These are phyloP conservation scores for Phytopythium litorale DNA, from an alignment of 352 stramenopile genomes.

Conservation along the genomic window DNA sequence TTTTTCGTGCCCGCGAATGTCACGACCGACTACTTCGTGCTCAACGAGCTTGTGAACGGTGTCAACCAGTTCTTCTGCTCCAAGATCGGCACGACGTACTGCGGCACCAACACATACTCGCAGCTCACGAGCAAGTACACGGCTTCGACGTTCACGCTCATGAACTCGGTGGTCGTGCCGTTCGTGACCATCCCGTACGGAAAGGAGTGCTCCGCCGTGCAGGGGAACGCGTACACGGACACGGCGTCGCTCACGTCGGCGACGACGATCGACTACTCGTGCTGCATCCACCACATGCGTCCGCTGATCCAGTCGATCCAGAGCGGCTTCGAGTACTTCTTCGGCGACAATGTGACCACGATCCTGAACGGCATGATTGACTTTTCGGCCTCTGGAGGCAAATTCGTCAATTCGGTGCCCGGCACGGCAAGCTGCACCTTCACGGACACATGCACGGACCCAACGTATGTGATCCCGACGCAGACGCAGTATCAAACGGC, in stretches of 20 bases:
- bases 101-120: conserved; percentile 33
- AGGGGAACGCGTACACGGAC: conserved; percentile 34
- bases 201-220: conserved; percentile 34
- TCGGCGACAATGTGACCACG: conserved; percentile 26
- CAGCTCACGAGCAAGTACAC: conserved; percentile 43
- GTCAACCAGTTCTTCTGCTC: conserved; percentile 47
- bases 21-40: conserved; percentile 32
- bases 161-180: conserved; percentile 41
- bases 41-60: conserved; percentile 42
- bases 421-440: conserved; percentile 28
- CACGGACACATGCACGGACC: conserved; percentile 32
- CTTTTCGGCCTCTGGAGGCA: conserved; percentile 19
- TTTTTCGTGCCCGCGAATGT: conserved; percentile 38
- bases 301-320: conserved; percentile 39
- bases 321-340: conserved; percentile 31
- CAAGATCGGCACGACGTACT: conserved; percentile 24
- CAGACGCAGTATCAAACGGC: conserved; percentile 20
- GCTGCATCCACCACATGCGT: conserved; percentile 37
- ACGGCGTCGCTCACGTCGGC: conserved; percentile 26
- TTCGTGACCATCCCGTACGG: conserved; percentile 35
- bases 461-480: conserved; percentile 24
- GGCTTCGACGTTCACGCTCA: conserved; percentile 25
- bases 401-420: conserved; percentile 36
- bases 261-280: conserved; percentile 38
- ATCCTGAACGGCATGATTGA: conserved; percentile 50